Evolutionary conservation across 805 yeast genomes (phyloP), one percentile per base, ranked within the genome.

Genomic region (Myxozyma neglecta): DNA sequence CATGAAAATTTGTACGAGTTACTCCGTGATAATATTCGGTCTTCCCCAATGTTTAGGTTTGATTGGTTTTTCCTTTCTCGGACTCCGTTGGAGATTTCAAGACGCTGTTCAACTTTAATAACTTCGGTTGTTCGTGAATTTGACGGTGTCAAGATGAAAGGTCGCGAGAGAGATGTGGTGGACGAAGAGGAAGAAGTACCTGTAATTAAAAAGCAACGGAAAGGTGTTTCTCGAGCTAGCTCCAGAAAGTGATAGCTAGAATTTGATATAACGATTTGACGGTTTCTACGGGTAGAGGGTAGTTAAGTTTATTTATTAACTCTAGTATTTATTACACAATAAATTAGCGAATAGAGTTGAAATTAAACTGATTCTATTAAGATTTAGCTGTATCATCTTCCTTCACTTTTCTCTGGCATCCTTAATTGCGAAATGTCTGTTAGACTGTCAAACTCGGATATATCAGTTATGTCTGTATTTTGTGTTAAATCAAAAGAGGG

Each of bases 21-120:
- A 64, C 86, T 93, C 52, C 81, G 90, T 57, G 89, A 87, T 62
- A 86, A 87, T 35, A 85, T 93, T 45, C 79, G 89, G 60, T 82
- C 82, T 46, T 85, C 89, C 11, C 89, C 93, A 4, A 75, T 90
- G 71, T 91, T 93, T 76, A 83, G 90, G 67, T 87, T 90, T 71
- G 97, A 94, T 74, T 91, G 89, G 79, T 91, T 89, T 76, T 82
- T 94, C 70, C 88, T 89, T 67, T 85, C 91, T 57, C 81, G 97
- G 69, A 85, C 88, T 5, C 80, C 90, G 0, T 77, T 83, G 2
- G 99, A 94, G 74, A 76, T 94, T 43, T 81, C 87, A 6, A 82
- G 98, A 75, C 81, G 99, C 68, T 87, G 96, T 68, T 82, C 83
- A 57, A 88, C 97, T 1, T 78, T 94, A 68, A 77, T 94, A 56